Base-by-base conservation (phyloP, 441 rosid species). In the Sinapis alba region DNA sequence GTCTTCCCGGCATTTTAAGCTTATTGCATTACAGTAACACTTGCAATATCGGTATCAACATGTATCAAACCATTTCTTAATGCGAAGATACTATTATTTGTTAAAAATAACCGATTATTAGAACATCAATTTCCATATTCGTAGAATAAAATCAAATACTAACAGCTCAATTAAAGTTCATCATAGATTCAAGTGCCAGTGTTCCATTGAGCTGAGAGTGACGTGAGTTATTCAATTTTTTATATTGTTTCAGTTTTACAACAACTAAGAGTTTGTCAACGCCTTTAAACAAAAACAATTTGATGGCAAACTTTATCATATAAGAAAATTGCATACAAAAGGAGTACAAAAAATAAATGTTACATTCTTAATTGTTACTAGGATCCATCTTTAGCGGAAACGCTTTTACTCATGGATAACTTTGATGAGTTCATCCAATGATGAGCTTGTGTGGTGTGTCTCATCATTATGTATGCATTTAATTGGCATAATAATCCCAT, bases 401-500 rank as follows among this genome's bases (percentile, higher is more conserved):
- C n/a, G n/a, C n/a, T 32, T 32, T 32, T 32, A 32, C 38, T 32
- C 38, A 32, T 32, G 38, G 38, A 32, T 32, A 32, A 24, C 69
- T 32, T 51, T 69, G 21, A 69, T 30, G 34, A 75, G 26, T 41
- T 75, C 70, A 62, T 64, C 69, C 47, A 56, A 19, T 21, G 70
- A 62, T 61, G 71, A 51, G 63, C 78, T 68, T 50, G 62, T 24
- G 68, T 50, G 18, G 13, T 59, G n/a, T 59, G 54, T 34, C n/a
- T 59, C 73, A 23, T 59, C 68, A 30, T 7, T 16, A 38, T 65
- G 6, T 11, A 51, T 34, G 56, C 63, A 19, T 54, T 4, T 65
- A 7, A 73, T 72, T 20, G 88, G 82, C 54, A 53, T 60, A 66
- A 77, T 74, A 58, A 32, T 32, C 38, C 81, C 76, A 53, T 72